These are phyloP conservation scores for Lineolata rhizophorae DNA, from an alignment of 495 filamentous ascomycete species.

Conservation along the genomic window DNA sequence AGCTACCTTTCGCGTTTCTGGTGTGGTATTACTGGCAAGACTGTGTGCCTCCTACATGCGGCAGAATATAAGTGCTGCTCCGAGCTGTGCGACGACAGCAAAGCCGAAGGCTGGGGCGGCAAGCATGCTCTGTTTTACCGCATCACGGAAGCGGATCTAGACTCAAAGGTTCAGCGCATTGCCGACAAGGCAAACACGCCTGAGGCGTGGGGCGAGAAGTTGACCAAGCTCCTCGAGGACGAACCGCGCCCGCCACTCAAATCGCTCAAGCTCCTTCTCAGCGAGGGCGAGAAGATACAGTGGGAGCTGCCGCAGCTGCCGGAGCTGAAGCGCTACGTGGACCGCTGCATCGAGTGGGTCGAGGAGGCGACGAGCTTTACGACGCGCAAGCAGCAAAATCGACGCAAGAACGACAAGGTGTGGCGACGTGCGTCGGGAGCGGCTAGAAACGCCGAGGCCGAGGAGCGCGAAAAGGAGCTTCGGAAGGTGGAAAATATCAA, in stretches of 20 bases:
- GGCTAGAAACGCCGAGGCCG: conserved; percentile 43
- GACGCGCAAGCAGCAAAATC: conserved; percentile 92
- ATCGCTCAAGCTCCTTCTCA: conserved; percentile 58
- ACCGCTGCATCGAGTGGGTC: conserved; percentile 92
- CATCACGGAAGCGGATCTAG: conserved; percentile 47
- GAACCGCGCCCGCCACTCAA: conserved; percentile 71
- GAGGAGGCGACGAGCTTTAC: conserved; percentile 96
- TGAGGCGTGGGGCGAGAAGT: conserved; percentile 78
- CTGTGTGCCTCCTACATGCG: conserved; percentile 58
- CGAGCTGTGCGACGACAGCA: conserved; percentile 24
- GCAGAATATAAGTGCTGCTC: conserved; percentile 55
- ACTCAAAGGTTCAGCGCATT: conserved; percentile 46
- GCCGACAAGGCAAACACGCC: conserved; percentile 70
- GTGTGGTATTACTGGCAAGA: conserved; percentile 55
- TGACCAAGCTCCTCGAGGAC: conserved; percentile 62
- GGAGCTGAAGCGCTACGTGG: conserved; percentile 70
- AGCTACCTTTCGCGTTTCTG: conserved; percentile 78
- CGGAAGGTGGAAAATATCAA: conserved; percentile 80
- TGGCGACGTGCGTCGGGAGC: conserved; percentile 52
- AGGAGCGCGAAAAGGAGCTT: conserved; percentile 74
- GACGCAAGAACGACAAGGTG: conserved; percentile 86
- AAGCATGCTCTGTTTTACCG: conserved; percentile 54
- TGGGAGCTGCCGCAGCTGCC: conserved; percentile 70
- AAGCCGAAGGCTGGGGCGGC: too few species aligned
- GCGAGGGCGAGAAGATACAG: conserved; percentile 92